Base-by-base conservation (phyloP, 1,284 basidiomycete genomes). In the Cutaneotrichosporon sp. region DNA sequence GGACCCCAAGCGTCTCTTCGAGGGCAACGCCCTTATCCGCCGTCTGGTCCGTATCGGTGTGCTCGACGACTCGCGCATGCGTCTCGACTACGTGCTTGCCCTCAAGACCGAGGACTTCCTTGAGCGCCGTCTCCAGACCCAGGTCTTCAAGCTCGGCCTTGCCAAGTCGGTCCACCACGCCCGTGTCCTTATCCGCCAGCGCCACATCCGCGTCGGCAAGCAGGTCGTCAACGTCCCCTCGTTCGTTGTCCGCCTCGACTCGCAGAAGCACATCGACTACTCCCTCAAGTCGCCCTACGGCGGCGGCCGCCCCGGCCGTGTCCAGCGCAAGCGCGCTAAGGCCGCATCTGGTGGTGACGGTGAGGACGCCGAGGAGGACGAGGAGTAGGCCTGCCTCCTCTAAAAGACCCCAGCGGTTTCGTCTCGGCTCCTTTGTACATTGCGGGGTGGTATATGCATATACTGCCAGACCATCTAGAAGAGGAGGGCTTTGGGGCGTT, bases 41-140 rank as follows among this genome's bases (percentile, higher is more conserved):
- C 91, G 94, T 79, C 87, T 97, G 65, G 92, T 99, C 52, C 92
- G 94, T 74, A 97, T 99, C 71, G 94, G 94, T 84, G 94, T 98
- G 82, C 88, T 99, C 77, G 96, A 98, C 77, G 94, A 99, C 83
- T 81, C 84, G 63, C 88, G 93, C 78, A 97, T 98, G 96, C 86
- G 91, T 80, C 88, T 97, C 79, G 92, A 97, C 88, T 98, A 97
- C 86, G 94, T 97, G 81, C 81, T 98, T 75, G 93, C 93, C 55
- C 82, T 97, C 74, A 97, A 97, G 82, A 87, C 97, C 68, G 94
- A 99, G 79, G 94, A 98, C 79, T 99, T 99, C 86, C 87, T 99
- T 84, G 96, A 99, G 83, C 85, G 96, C 68, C 82, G 96, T 69
- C 81, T 99, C 69, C 96, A 98, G 81, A 99, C 96, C 52, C 96